Evolutionary conservation across 306 rosid genomes (phyloP), one percentile per base, ranked within the genome.

Genomic region (Sindora glabra): DNA sequence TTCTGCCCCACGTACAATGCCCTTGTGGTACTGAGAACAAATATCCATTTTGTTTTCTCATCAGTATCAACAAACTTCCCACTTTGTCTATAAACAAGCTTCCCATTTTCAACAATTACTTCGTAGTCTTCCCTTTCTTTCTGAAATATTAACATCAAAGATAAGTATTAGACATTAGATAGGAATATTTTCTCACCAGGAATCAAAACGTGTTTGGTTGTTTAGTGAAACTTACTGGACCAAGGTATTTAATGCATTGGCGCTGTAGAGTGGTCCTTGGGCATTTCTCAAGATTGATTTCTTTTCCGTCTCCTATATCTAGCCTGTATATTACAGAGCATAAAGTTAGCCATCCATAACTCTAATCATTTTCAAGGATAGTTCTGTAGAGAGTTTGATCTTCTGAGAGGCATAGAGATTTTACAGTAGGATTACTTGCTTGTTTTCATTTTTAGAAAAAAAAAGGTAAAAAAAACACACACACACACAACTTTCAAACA

Each of bases 261-360:
- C 85, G 77, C 23, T 84, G 96, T 0, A 90, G 86, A 46, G 79
- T 61, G 11, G 59, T 48, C 42, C 94, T 82, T n/a, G 84, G 69
- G 26, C 88, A 82, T 51, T 87, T 90, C 68, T 82, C 83, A 10
- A 78, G 67, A 50, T 72, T 85, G 68, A 79, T 25, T 80, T 87
- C 95, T 71, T 84, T 90, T 15, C 97, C 96, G 49, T 80, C 87
- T 71, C 97, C 97, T 41, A 85, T 56, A 77, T 90, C 97, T 73
- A 90, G 39, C 97, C 97, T 90, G 48, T 45, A 71, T 66, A 37
- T 64, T 24, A 56, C 21, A 27, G 71, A 50, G n/a, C 9, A 42
- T 32, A 11, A 26, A 72, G 33, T 68, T 41, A 55, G 18, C 17
- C 22, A 56, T 36, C 59, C 27, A 48, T 10, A 62, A 18, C 13